A percentile compares a stretch with the other conserved stretches of the same genome.
Evolutionary conservation across 2,329 filamentous ascomycete genomes (phyloP).

Genomic region (Verticillium isaacii): DNA sequence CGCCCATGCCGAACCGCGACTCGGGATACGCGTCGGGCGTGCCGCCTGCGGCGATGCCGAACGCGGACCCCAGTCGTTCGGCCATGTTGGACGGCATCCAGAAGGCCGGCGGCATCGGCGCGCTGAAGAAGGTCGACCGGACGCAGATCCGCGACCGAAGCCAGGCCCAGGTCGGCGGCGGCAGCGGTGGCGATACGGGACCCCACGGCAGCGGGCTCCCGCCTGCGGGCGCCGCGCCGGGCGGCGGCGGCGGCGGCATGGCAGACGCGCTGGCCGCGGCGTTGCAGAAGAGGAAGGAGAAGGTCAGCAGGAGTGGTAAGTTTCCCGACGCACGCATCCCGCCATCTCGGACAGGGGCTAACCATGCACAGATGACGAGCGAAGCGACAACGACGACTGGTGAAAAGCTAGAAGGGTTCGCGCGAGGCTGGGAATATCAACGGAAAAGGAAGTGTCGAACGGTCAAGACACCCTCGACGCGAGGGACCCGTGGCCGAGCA

Average conservation of each 20-base stretch:
- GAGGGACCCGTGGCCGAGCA: not conserved
- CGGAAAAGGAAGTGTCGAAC: not conserved
- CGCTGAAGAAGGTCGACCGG: conserved; percentile 72
- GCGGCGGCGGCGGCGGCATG: conserved; percentile 61
- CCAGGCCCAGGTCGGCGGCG: conserved; percentile 54
- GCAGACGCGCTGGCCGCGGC: conserved; percentile 78
- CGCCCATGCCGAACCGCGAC: conserved; percentile 53
- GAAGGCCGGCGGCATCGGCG: conserved; percentile 58
- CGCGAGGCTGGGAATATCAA: not conserved
- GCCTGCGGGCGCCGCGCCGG: conserved; percentile 44
- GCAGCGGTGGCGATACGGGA: conserved; percentile 36
- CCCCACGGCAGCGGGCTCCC: conserved; percentile 47
- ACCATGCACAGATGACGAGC: conserved; percentile 62
- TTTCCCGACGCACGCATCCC: conserved; percentile 19
- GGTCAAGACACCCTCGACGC: not conserved
- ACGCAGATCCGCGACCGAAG: conserved; percentile 68
- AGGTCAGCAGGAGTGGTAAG: conserved; percentile 93
- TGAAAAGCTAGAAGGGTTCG: conserved; percentile 15
- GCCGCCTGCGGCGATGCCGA: conserved; percentile 32
- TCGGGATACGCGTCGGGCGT: conserved; percentile 52
- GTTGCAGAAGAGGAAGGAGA: conserved; percentile 79
- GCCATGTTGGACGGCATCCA: conserved; percentile 70
- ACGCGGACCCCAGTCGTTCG: conserved; percentile 41
- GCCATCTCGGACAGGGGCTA: conserved; percentile 6
- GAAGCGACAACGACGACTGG: conserved; percentile 71